Conservation (phyloP, 2,329 filamentous ascomycete genomes). For the Rhexocercosporidium sp. region DNA sequence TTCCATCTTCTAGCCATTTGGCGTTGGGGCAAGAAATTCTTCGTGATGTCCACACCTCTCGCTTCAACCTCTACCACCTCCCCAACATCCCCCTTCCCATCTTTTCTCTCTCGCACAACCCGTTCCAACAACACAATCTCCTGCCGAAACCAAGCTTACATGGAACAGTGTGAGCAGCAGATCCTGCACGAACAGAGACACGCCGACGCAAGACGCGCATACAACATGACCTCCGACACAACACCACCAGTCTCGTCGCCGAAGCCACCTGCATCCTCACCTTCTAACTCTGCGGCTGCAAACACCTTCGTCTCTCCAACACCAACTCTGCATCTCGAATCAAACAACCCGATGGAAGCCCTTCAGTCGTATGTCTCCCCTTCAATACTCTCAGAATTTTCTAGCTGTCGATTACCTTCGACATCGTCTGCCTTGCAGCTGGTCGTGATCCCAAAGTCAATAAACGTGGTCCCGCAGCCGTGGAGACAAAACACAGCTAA, state of each 20-base stretch:
- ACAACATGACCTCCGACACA: not conserved
- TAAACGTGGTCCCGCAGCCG: not conserved
- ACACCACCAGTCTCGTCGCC: not conserved
- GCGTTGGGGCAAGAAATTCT: not conserved
- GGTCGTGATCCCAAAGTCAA: not conserved
- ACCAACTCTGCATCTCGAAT: not conserved
- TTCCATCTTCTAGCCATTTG: not conserved
- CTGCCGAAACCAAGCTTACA: not conserved
- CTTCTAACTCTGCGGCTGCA: not conserved
- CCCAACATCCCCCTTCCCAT: not conserved
- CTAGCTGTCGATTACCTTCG: not conserved
- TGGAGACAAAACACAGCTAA: slow-evolving; percentile 11
- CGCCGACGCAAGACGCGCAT: not conserved
- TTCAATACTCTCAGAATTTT: not conserved
- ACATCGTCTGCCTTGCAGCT: not conserved
- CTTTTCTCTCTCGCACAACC: not conserved
- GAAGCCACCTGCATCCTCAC: not conserved
- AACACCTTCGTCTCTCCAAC: not conserved
- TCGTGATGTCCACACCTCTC: not conserved
- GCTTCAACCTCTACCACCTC: not conserved
- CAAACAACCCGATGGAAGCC: slow-evolving; percentile 22
- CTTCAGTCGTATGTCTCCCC: slow-evolving; percentile 20
- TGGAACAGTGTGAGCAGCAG: slow-evolving; percentile 25
- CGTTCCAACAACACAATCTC: not conserved
- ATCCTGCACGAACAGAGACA: slow-evolving; percentile 22